Conservation (phyloP, 2,329 filamentous ascomycete species). For the Pseudogymnoascus sp. region DNA sequence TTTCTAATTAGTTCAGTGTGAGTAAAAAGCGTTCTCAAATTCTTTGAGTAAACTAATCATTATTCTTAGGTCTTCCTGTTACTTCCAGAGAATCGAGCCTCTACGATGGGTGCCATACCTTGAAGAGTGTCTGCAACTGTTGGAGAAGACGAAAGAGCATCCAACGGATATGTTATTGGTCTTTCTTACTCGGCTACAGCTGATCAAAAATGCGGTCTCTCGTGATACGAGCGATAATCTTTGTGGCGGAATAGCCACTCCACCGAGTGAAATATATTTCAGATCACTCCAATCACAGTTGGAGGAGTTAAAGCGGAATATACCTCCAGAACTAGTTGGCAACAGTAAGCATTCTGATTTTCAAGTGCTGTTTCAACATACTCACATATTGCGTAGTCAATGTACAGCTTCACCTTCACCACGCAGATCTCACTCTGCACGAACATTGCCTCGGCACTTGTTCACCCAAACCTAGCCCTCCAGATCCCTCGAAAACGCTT, state of each 20-base stretch:
- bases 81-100: conserved; percentile 14
- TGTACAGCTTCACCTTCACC: conserved; percentile 4
- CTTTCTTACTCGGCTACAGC: neutral
- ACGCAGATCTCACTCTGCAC: neutral
- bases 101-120: conserved; percentile 14
- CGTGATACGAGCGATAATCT: neutral
- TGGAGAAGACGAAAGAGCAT: conserved; percentile 12
- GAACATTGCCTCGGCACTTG: neutral
- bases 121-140: conserved; percentile 11
- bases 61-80: conserved; percentile 8
- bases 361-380: neutral
- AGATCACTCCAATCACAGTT: neutral
- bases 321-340: neutral
- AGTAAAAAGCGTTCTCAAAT: neutral
- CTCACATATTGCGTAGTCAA: neutral
- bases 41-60: neutral
- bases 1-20: conserved; percentile 14
- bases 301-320: neutral
- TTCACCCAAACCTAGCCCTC: neutral
- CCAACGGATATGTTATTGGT: conserved; percentile 11
- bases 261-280: conserved; percentile 4
- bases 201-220: neutral
- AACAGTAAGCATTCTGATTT: neutral
- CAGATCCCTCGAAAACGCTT: neutral
- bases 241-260: neutral